Conservation (phyloP, 2,329 filamentous ascomycete genomes). For the Fusarium lyarnte region DNA sequence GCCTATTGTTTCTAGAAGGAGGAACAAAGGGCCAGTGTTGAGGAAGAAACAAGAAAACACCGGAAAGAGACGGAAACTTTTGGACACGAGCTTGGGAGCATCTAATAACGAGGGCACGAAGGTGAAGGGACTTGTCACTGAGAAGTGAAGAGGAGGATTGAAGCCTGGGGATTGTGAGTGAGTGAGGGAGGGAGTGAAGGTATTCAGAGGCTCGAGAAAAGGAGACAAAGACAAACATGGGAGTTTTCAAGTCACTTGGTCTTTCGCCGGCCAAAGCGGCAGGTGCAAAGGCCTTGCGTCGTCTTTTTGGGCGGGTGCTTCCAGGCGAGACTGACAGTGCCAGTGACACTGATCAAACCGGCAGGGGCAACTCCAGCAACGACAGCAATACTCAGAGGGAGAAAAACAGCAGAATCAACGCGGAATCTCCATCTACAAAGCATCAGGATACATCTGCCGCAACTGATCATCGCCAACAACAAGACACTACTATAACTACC, state of each 20-base stretch:
- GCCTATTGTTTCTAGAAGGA: neutral
- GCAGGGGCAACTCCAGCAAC: slow-evolving; percentile 17
- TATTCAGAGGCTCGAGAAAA: neutral
- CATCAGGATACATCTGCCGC: neutral
- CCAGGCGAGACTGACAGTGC: slow-evolving; percentile 34
- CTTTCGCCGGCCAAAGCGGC: slow-evolving; percentile 46
- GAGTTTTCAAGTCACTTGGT: slow-evolving; percentile 44
- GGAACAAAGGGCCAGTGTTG: neutral
- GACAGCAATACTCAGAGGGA: slow-evolving; percentile 2
- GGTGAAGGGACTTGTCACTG: neutral
- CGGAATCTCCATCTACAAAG: neutral
- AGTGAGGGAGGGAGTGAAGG: neutral
- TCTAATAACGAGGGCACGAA: neutral
- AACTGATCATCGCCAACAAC: neutral
- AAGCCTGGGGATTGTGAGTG: neutral
- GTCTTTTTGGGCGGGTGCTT: slow-evolving; percentile 44
- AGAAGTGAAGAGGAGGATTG: neutral
- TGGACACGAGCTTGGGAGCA: neutral
- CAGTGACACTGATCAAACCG: slow-evolving; percentile 30
- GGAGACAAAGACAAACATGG: slow-evolving; percentile 30
- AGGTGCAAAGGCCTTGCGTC: slow-evolving; percentile 44
- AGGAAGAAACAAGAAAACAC: neutral
- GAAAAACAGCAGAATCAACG: slow-evolving; percentile 4
- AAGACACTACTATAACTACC: neutral
- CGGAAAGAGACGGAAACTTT: neutral